Evolutionary conservation across 192 early-diverging fungal genomes (phyloP).

Genomic region (Kickxella alabastrina): DNA sequence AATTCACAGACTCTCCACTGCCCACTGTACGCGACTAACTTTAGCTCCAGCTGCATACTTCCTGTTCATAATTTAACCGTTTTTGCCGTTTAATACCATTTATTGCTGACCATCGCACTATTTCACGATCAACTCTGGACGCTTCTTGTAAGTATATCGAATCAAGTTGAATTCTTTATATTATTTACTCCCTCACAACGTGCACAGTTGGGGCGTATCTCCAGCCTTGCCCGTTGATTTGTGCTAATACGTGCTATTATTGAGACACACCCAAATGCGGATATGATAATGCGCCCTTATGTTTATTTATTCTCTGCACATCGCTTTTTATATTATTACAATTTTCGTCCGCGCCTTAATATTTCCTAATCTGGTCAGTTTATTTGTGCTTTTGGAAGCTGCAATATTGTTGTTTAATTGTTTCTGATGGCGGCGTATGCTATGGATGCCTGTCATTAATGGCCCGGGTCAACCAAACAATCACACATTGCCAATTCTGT

Average conservation of each 20-base stretch:
- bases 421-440: background rate
- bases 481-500: background rate
- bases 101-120: too few relatives aligned
- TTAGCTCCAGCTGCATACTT: too few relatives aligned
- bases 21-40: too few relatives aligned
- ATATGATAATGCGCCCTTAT: background rate
- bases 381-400: background rate
- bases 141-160: too few relatives aligned
- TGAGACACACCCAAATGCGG: background rate
- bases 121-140: too few relatives aligned
- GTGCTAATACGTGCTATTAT: slow-evolving; percentile 7
- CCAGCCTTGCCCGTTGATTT: background rate
- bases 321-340: background rate
- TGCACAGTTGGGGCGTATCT: too few relatives aligned
- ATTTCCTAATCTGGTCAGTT: background rate
- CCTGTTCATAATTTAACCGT: too few relatives aligned
- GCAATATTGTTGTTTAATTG: background rate
- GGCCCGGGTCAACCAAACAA: background rate
- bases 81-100: too few relatives aligned
- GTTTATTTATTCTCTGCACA: background rate
- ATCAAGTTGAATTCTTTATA: too few relatives aligned
- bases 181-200: too few relatives aligned
- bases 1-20: too few relatives aligned
- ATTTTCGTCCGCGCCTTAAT: background rate
- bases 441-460: background rate